These are phyloP conservation scores for Podila horticola DNA, from an alignment of 192 early-diverging fungal genomes.

Conservation along the genomic window DNA sequence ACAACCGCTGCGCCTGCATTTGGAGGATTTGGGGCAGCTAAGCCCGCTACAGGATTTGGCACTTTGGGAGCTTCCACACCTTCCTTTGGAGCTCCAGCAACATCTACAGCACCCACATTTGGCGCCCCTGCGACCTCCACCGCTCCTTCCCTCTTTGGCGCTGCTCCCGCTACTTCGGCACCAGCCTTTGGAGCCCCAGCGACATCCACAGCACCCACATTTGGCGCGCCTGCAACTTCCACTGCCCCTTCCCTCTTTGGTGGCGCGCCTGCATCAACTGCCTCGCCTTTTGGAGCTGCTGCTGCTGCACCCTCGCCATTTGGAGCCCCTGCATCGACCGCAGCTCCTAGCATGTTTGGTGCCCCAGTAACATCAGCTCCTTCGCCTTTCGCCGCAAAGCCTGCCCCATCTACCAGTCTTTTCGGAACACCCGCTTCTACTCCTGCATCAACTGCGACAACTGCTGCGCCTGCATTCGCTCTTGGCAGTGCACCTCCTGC, in stretches of 20 bases:
- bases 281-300: constrained; percentile 22
- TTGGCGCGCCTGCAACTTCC: constrained; percentile 13
- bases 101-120: background rate
- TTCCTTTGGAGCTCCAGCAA: background rate
- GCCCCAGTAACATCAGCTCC: constrained; percentile 6
- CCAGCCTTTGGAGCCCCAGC: background rate
- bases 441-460: constrained; percentile 39
- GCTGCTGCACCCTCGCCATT: constrained; percentile 18
- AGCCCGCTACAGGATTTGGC: constrained; percentile 1
- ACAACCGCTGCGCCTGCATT: constrained; percentile 7
- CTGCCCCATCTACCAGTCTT: constrained; percentile 1
- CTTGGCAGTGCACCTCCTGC: constrained; percentile 9
- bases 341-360: background rate
- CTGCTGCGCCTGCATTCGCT: background rate
- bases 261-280: constrained; percentile 15
- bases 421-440: constrained; percentile 11
- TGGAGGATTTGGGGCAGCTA: constrained; percentile 11
- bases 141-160: too few relatives aligned
- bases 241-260: too few relatives aligned
- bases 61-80: too few relatives aligned
- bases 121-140: constrained; percentile 12
- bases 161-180: too few relatives aligned
- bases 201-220: background rate
- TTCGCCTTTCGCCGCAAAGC: constrained; percentile 23
- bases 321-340: constrained; percentile 1